phyloP scores from a whole-genome alignment of 2,329 filamentous ascomycete genomes.

The Fusarium devonianum region DNA sequence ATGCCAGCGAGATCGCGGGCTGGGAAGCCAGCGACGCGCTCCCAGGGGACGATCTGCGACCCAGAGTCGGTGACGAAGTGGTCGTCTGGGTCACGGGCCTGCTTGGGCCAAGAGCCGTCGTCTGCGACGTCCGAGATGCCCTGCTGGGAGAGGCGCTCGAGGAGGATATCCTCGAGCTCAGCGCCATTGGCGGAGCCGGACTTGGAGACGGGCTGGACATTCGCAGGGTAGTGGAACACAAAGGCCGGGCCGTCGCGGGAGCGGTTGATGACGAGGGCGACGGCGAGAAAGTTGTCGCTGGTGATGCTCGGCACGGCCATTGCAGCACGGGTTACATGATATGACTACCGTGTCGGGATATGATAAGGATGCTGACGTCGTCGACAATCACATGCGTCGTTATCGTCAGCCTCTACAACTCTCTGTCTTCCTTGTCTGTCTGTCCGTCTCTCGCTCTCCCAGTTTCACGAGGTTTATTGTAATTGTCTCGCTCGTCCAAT shows the following conservation, averaged over 20 bases:
- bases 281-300: constrained; percentile 67
- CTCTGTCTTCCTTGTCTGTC: neutral
- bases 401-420: constrained; percentile 5
- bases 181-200: constrained; percentile 42
- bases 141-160: constrained; percentile 55
- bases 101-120: constrained; percentile 53
- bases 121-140: constrained; percentile 47
- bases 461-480: constrained; percentile 17
- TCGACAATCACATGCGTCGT: constrained; percentile 2
- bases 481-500: constrained; percentile 15
- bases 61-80: constrained; percentile 64
- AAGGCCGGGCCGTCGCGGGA: constrained; percentile 81
- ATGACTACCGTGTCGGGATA: constrained; percentile 1
- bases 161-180: constrained; percentile 61
- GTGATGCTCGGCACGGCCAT: constrained; percentile 59
- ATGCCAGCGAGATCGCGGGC: constrained; percentile 83
- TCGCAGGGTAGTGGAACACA: constrained; percentile 88
- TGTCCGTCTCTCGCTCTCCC: neutral
- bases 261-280: constrained; percentile 76
- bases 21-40: constrained; percentile 75
- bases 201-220: constrained; percentile 51
- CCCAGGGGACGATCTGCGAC: constrained; percentile 70
- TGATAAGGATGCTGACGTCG: neutral
- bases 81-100: constrained; percentile 60
- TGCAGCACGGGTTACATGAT: constrained; percentile 34